A percentile compares a stretch with the other conserved stretches of the same genome.
These are phyloP conservation scores for Pythium rishiriense DNA, from an alignment of 352 stramenopile species.

Conservation along the genomic window DNA sequence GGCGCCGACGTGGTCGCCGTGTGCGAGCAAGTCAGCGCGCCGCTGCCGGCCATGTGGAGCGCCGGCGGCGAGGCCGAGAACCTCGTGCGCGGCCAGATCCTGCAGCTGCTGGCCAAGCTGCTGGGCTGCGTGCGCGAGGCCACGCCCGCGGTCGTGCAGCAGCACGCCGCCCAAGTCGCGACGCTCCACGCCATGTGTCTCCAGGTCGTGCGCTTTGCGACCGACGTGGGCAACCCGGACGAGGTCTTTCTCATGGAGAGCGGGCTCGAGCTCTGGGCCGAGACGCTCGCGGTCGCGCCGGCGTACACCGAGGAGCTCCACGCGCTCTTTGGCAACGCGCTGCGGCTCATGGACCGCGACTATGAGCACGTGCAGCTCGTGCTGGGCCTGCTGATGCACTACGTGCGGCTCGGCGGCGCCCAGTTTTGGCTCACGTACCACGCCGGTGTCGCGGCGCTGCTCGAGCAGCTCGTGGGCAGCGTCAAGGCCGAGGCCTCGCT, in stretches of 20 bases:
- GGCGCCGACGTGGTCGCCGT: slow-evolving; percentile 45
- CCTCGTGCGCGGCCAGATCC: slow-evolving; percentile 78
- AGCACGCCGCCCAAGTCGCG: slow-evolving; percentile 27
- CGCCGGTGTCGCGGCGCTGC: slow-evolving; percentile 34
- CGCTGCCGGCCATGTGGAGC: slow-evolving; percentile 71
- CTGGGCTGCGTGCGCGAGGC: slow-evolving; percentile 57
- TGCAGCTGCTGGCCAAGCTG: slow-evolving; percentile 73
- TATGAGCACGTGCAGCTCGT: slow-evolving; percentile 75
- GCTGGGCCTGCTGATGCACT: slow-evolving; percentile 58
- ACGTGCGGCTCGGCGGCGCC: slow-evolving; percentile 50
- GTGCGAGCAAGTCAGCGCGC: slow-evolving; percentile 65
- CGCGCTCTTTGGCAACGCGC: slow-evolving; percentile 56
- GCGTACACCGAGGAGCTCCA: slow-evolving; percentile 73
- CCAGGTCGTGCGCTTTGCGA: slow-evolving; percentile 68
- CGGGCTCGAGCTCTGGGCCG: slow-evolving; percentile 61
- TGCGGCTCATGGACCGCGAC: slow-evolving; percentile 74
- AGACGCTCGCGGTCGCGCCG: slow-evolving; percentile 46
- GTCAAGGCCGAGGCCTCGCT: slow-evolving; percentile 71
- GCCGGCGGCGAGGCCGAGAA: slow-evolving; percentile 75
- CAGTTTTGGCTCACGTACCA: slow-evolving; percentile 79
- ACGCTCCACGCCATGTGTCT: slow-evolving; percentile 69
- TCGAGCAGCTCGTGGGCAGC: slow-evolving; percentile 55
- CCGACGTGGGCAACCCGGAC: slow-evolving; percentile 77
- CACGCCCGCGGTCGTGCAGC: slow-evolving; percentile 19
- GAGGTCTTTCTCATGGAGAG: slow-evolving; percentile 87